phyloP scores from a whole-genome alignment of 352 stramenopile species.

The Phytophthora rubi region DNA sequence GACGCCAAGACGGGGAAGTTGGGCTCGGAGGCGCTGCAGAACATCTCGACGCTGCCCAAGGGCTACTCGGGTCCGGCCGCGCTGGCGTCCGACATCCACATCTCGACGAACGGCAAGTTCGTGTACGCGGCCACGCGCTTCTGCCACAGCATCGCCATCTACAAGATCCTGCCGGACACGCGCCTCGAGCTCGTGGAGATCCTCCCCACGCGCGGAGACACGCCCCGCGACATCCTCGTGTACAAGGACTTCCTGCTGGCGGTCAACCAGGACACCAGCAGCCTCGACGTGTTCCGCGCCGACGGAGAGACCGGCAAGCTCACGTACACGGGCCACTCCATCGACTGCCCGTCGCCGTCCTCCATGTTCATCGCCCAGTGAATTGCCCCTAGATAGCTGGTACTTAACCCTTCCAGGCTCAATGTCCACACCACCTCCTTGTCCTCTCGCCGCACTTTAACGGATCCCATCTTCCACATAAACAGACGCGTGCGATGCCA shows the following conservation, averaged over 20 bases:
- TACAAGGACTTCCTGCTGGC: slow-evolving; percentile 65
- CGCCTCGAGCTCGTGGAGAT: slow-evolving; percentile 57
- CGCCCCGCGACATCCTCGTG: slow-evolving; percentile 61
- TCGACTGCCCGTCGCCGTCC: slow-evolving; percentile 57
- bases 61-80: slow-evolving; percentile 42
- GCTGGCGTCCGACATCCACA: slow-evolving; percentile 60
- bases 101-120: slow-evolving; percentile 58
- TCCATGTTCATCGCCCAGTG: slow-evolving; percentile 49
- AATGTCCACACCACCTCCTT: slow-evolving; percentile 14
- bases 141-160: slow-evolving; percentile 70
- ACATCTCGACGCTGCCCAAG: slow-evolving; percentile 66
- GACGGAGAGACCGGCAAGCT: slow-evolving; percentile 53
- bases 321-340: slow-evolving; percentile 52
- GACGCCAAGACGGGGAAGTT: slow-evolving; percentile 53
- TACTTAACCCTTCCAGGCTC: neutral
- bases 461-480: slow-evolving; percentile 9
- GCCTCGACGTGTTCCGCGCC: slow-evolving; percentile 63
- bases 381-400: slow-evolving; percentile 6
- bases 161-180: slow-evolving; percentile 50
- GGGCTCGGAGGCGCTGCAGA: slow-evolving; percentile 52
- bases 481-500: slow-evolving; percentile 4
- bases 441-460: slow-evolving; percentile 9
- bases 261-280: slow-evolving; percentile 69
- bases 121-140: slow-evolving; percentile 72
- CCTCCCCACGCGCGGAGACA: slow-evolving; percentile 54